A percentile compares a stretch with the other conserved stretches of the same genome.
Conservation (phyloP, 108 stramenopile species). For the Parietichytrium sp. region DNA sequence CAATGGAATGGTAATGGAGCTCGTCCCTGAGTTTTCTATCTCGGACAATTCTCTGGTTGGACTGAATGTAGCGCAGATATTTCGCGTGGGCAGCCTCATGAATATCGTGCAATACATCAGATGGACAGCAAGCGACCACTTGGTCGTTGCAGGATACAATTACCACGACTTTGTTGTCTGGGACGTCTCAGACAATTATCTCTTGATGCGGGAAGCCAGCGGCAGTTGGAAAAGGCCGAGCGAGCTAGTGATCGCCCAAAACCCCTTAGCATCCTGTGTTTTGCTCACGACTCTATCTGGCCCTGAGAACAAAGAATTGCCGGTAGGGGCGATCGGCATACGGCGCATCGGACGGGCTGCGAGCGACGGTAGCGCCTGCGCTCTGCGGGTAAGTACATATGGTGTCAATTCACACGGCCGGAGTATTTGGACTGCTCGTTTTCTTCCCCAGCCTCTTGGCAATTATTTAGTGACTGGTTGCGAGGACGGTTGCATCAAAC, state of each 20-base stretch:
- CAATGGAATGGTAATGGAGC: background rate
- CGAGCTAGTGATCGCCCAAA: too few relatives aligned
- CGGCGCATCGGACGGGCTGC: too few relatives aligned
- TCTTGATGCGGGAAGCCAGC: too few relatives aligned
- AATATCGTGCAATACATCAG: background rate
- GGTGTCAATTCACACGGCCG: too few relatives aligned
- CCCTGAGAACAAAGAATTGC: too few relatives aligned
- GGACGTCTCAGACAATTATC: too few relatives aligned
- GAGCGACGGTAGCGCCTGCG: too few relatives aligned
- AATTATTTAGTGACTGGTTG: background rate
- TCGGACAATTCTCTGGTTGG: background rate
- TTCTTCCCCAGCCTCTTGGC: background rate
- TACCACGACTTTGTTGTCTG: constrained; percentile 20
- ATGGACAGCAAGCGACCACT: background rate
- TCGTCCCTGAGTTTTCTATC: background rate
- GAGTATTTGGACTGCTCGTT: background rate
- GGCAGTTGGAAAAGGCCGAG: too few relatives aligned
- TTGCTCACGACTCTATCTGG: too few relatives aligned
- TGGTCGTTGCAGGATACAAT: background rate
- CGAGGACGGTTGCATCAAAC: constrained; percentile 22
- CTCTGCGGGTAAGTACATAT: too few relatives aligned
- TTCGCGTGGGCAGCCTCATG: background rate
- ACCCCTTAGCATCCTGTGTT: too few relatives aligned
- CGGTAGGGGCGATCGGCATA: too few relatives aligned
- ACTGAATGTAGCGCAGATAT: background rate